Percentiles rank a stretch among this genome's conserved stretches.
Evolutionary conservation across 148 eudicot species (phyloP).

Genomic region (Silene conica): DNA sequence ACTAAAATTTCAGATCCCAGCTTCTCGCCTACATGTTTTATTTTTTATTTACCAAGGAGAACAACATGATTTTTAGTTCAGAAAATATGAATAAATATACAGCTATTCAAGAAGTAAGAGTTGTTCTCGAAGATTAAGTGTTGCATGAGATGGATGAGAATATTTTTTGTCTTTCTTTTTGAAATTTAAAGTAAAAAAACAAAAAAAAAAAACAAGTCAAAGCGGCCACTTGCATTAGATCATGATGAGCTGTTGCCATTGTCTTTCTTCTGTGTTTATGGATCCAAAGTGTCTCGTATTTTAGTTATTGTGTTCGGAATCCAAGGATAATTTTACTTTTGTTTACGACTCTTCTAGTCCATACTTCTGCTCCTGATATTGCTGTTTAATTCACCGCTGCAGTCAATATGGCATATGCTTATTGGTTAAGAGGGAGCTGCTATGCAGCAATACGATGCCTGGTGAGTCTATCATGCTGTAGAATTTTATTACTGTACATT

Average conservation of each 20-base stretch:
- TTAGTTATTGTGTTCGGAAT: not conserved
- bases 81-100: not conserved
- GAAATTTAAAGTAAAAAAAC: not conserved
- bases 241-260: conserved; percentile 1
- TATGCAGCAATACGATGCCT: conserved; percentile 65
- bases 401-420: conserved; percentile 98
- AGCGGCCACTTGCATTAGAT: not conserved
- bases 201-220: not conserved
- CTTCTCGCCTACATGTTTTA: too few species aligned
- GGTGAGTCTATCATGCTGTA: conserved; percentile 45
- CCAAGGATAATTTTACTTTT: conserved; percentile 3
- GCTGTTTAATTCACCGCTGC: conserved; percentile 28
- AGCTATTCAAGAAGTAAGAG: not conserved
- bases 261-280: not conserved
- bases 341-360: not conserved
- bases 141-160: not conserved
- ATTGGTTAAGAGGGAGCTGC: conserved; percentile 64
- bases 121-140: not conserved
- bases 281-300: not conserved
- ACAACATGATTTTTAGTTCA: not conserved
- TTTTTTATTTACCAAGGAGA: not conserved
- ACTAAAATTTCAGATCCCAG: too few species aligned
- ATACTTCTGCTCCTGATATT: conserved; percentile 17
- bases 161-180: not conserved
- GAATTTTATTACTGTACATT: not conserved